Base-by-base conservation (phyloP, 192 early-diverging fungal genomes). In the Umbelopsis sp. region DNA sequence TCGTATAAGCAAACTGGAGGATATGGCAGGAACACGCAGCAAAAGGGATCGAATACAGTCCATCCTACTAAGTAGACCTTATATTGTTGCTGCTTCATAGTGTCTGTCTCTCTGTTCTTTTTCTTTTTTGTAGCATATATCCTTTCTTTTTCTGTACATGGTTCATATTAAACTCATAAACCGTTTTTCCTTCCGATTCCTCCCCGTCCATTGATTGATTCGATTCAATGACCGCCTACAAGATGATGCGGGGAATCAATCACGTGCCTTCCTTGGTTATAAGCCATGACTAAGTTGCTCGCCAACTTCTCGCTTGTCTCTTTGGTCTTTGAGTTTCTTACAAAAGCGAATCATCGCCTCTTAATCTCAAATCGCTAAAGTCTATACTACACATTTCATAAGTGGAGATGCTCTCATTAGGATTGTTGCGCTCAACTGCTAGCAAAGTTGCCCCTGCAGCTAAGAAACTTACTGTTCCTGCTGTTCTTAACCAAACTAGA, bases 401-500 rank as follows among this genome's bases (percentile, higher is more conserved):
- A 15, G 1, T 23, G 21, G 23, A 10, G 25, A 61, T 61, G 55
- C 55, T 61, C 55, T 61, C 55, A 11, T 35, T 61, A 61, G 55
- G 55, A 27, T 27, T 61, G 55, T 35, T 61, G 30, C 55, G 55
- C n/a, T 61, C 55, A n/a, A 61, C 55, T 61, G 55, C 30, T 33
- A 61, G 55, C 55, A 61, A 61, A 30, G 9, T 61, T 35, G 55
- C 55, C 33, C 55, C 55, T 35, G 55, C 55, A 35, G 55, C 55
- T 61, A 30, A 61, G 12, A 61, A 61, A 61, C 55, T 61, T 25
- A 37, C 55, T 61, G 55, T 25, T 25, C 30, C 55, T 61, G 55
- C 55, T 18, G 25, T 61, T 12, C 16, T 27, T 30, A 61, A 61
- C 55, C 55, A 80, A 52, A 49, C 78, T 13, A 65, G 45, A 27